Conservation (phyloP, 768 basidiomycete genomes). For the Mycena maculata region DNA sequence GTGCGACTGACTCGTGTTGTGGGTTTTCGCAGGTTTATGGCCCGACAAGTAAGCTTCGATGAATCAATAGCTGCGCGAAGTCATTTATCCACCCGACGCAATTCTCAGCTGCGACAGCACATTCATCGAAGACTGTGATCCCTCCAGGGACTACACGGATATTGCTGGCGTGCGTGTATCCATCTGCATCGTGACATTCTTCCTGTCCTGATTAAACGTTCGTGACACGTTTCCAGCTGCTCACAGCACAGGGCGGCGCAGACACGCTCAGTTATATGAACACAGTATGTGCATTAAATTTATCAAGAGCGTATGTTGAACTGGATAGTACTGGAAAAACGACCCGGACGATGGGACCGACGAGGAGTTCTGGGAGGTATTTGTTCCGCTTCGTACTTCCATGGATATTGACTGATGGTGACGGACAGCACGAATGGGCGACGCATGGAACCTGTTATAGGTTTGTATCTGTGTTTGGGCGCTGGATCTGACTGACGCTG, state of each 20-base stretch:
- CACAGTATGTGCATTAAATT: constrained; percentile 38
- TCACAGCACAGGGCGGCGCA: constrained; percentile 65
- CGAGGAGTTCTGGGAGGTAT: constrained; percentile 72
- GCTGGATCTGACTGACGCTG: neutral
- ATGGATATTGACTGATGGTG: neutral
- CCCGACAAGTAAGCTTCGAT: constrained; percentile 61
- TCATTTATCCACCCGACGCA: neutral
- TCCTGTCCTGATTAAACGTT: neutral
- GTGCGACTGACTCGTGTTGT: constrained; percentile 13
- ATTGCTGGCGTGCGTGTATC: constrained; percentile 52
- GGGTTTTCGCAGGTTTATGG: constrained; percentile 57
- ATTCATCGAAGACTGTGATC: constrained; percentile 56
- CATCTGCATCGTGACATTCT: neutral
- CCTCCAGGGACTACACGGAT: constrained; percentile 57
- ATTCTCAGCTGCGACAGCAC: constrained; percentile 18
- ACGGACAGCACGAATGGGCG: constrained; percentile 70
- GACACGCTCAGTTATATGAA: constrained; percentile 72
- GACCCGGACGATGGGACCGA: constrained; percentile 58
- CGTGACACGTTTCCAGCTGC: constrained; percentile 54
- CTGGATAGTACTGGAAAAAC: constrained; percentile 69
- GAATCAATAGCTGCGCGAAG: constrained; percentile 3
- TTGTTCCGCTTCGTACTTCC: neutral
- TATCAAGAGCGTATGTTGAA: neutral
- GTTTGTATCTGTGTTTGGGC: constrained; percentile 37
- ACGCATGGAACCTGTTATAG: constrained; percentile 73